Evolutionary conservation across 75 land plant species (phyloP), one percentile per base, ranked within the genome.

Genomic region (Sequoiadendron giganteum): DNA sequence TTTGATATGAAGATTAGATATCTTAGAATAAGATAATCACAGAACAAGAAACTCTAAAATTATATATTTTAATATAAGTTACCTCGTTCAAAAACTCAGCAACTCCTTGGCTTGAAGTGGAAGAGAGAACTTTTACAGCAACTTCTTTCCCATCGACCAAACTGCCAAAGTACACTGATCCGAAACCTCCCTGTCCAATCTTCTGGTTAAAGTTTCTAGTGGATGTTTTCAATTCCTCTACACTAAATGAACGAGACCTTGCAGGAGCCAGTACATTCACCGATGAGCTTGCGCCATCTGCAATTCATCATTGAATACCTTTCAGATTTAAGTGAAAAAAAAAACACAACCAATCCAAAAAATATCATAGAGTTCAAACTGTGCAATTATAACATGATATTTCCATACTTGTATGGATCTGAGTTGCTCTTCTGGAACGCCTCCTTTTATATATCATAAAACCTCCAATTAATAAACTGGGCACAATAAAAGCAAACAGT

Each of bases 131-230:
- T 83, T 90, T 90, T 28, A 90, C 88, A 28, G 90, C 90, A 38
- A 90, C 68, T 43, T 90, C 90, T n/a, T 52, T 14, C 19, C 83
- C 88, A 34, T 87, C 83, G 7, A 68, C 70, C n/a, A 88, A 49
- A 79, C 81, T 83, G 39, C 90, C 90, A 87, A 87, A 87, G 83
- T 52, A 90, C 18, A 90, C 90, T 28, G 89, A 21, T 55, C 90
- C 90, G 82, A 87, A 90, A 13, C 89, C 90, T 25, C 90, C 90
- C 19, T 86, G 82, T 21, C 90, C 90, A 87, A 90, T 90, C 78
- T 90, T 87, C 21, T 38, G 58, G 36, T 5, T 21, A 72, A 87
- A 87, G 75, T 90, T 87, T 18, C 83, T 42, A 28, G 90, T 86
- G 11, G 78, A 85, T 30, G 16, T 80, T 36, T 86, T 89, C 40